Evolutionary conservation across 345 rosid genomes (phyloP), one percentile per base, ranked within the genome.

Genomic region (Hevea brasiliensis): DNA sequence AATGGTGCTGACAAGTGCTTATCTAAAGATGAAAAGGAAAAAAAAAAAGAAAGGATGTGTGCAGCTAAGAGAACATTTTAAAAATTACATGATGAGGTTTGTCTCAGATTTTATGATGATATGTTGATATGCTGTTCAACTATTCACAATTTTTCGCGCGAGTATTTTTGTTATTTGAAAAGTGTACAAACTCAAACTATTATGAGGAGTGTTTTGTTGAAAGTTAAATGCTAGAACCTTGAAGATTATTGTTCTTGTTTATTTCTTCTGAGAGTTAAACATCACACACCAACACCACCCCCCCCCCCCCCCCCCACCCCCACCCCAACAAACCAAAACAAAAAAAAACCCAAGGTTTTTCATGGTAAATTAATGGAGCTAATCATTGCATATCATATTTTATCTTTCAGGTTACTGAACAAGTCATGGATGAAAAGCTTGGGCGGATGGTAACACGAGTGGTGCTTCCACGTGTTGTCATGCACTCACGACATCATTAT

Each of bases 401-500:
- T 41, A 61, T 62, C 4, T 29, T 21, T 56, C 72, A 95, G 99
- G 99, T 96, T 56, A 89, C 93, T 27, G 91, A 86, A 79, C 98
- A 89, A 77, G 82, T 65, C 50, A 83, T 96, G 96, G 98, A 93
- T 81, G 96, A 91, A 79, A 96, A 87, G 74, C 94, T 96, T 61
- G 97, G 99, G 74, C 86, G 99, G 74, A 77, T 83, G 84, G 98
- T 93, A 61, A 93, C 92, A 20, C 97, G 98, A 5, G 97, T 96
- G 59, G 92, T 96, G 82, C 98, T 96, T 85, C 99, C 99, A 55
- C 90, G 86, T 68, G 99, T 96, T 72, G 86, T 96, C 80, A 93
- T 96, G 98, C 92, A 91, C 83, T 88, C 98, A 9, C 88, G 99
- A 56, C 85, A 89, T 87, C 99, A 96, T 80, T 96, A 91, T 74